Evolutionary conservation across 2,329 filamentous ascomycete genomes (phyloP), one percentile per base, ranked within the genome.

Genomic region (Thermoascus crustaceus): DNA sequence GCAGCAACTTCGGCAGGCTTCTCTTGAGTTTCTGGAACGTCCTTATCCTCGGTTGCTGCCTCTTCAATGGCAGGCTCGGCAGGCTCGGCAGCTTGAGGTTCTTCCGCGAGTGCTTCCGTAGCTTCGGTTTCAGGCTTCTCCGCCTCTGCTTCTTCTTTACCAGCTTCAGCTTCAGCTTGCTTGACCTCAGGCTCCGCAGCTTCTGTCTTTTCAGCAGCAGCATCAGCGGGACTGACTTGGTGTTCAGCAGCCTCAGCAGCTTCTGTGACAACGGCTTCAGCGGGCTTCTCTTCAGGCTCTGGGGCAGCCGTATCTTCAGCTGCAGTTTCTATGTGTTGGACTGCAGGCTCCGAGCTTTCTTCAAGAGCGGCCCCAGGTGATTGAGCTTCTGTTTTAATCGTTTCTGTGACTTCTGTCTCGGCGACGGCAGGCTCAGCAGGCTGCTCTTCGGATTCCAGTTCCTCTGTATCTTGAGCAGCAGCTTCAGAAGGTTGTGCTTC

Each of bases 51-150:
- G 18, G 27, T 13, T 5, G 26, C 25, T 6, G 4, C 5, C 8
- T 38, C 35, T 26, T 38, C 31, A 6, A 30, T 19, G 18, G 5
- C 23, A 19, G 32, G 25, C 22, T 27, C 27, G 21, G 16, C 11
- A 20, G 16, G 10, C 25, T 27, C 21, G 7, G 19, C 21, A 19
- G 11, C 27, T 17, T 23, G 5, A 32, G n/a, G 21, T 14, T 22
- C 13, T 18, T 35, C 16, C 18, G 33, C 29, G 3, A 29, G 21
- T 20, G 19, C 23, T 34, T 34, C 30, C 2, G 16, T 19, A 11
- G 11, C 22, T 9, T 10, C 10, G 10, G 16, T 10, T 17, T 36
- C 31, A 34, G 32, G 32, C 16, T 35, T 8, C 5, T 33, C 18
- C 21, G 19, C 18, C 2, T 14, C 31, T 1, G 18, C 23, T 17